Percentiles rank a stretch among this genome's conserved stretches.
Evolutionary conservation across 2,329 filamentous ascomycete species (phyloP).

Genomic region (Balansia obtecta): DNA sequence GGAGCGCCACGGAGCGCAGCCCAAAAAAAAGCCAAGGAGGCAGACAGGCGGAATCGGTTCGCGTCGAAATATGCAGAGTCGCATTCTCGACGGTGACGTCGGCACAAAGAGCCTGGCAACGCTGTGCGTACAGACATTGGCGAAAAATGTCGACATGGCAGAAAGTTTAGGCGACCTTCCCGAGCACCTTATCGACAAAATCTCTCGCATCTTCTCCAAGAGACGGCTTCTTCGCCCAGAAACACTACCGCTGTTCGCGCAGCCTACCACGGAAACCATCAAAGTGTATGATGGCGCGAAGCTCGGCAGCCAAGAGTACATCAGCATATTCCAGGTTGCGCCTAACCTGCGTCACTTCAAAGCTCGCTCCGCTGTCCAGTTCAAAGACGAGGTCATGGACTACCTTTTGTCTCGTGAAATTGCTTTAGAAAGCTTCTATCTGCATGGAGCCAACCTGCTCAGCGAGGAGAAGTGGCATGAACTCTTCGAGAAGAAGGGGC

Average conservation of each 20-base stretch:
- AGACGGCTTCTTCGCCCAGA: constrained; percentile 40
- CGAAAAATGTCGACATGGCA: constrained; percentile 49
- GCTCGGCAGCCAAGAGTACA: constrained; percentile 63
- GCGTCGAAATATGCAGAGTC: constrained; percentile 69
- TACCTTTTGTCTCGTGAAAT: constrained; percentile 66
- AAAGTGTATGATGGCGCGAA: constrained; percentile 48
- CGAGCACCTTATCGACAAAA: constrained; percentile 40
- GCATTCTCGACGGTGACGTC: constrained; percentile 64
- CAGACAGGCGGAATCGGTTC: constrained; percentile 41
- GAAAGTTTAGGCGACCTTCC: constrained; percentile 51
- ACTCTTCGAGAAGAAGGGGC: constrained; percentile 54
- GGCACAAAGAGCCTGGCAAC: constrained; percentile 59
- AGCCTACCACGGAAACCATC: constrained; percentile 36
- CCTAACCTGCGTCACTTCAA: constrained; percentile 59
- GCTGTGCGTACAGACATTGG: constrained; percentile 49
- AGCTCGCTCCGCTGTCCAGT: constrained; percentile 75
- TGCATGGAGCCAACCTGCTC: constrained; percentile 77
- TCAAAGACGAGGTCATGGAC: constrained; percentile 74
- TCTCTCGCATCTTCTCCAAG: constrained; percentile 48
- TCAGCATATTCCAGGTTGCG: constrained; percentile 66
- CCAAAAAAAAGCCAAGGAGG: constrained; percentile 34
- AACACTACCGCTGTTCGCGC: constrained; percentile 45
- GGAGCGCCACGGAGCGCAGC: constrained; percentile 33
- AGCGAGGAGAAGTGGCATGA: constrained; percentile 63
- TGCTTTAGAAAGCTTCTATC: constrained; percentile 57